Evolutionary conservation across 2,329 filamentous ascomycete genomes (phyloP).

Genomic region (Clarireedia hainanense): DNA sequence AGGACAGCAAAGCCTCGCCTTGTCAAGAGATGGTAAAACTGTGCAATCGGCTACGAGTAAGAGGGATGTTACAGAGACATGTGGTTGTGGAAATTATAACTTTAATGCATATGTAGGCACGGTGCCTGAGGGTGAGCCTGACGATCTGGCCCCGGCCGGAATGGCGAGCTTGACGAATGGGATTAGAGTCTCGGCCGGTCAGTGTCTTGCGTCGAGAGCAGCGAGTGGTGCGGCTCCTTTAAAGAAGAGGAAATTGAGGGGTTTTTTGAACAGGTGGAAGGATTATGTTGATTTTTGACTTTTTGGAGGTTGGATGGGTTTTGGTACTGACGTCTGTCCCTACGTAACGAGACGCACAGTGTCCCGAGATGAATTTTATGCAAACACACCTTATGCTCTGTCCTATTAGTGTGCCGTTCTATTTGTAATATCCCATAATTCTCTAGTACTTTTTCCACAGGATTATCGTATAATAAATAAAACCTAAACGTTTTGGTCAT

Average conservation of each 20-base stretch:
- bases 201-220: background rate
- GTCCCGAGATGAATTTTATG: too few relatives aligned
- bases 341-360: too few relatives aligned
- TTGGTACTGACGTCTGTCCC: background rate
- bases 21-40: background rate
- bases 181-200: background rate
- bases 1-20: background rate
- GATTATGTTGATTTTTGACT: background rate
- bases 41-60: background rate
- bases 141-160: background rate
- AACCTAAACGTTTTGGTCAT: too few relatives aligned
- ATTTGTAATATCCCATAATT: too few relatives aligned
- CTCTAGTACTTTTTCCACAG: too few relatives aligned
- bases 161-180: background rate
- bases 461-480: too few relatives aligned
- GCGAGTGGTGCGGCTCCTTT: background rate
- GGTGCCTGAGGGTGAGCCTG: background rate
- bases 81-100: conserved; percentile 4
- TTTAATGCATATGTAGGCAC: conserved; percentile 9
- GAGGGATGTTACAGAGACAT: background rate
- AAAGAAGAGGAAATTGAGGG: background rate
- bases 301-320: background rate
- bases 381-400: too few relatives aligned
- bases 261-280: background rate
- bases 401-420: too few relatives aligned